Evolutionary conservation across 805 yeast genomes (phyloP).

Genomic region (Clavispora vitiphila): DNA sequence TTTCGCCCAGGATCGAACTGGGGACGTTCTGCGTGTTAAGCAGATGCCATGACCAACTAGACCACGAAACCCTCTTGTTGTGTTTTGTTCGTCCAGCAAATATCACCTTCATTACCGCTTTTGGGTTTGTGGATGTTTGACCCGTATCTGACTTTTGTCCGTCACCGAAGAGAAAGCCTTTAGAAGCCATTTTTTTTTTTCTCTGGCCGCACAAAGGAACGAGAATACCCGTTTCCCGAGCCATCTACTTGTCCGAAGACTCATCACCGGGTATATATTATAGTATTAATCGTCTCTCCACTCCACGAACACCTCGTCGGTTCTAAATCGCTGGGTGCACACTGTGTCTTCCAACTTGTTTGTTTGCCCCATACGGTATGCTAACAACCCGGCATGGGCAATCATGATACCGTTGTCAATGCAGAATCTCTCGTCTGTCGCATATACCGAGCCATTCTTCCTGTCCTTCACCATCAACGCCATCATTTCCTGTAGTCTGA

Average conservation of each 20-base stretch:
- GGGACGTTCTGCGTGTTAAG: conserved; percentile 99
- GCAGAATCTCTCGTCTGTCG: conserved; percentile 95
- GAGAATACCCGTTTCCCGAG: conserved; percentile 5
- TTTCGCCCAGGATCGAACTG: conserved; percentile 99
- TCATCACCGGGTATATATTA: neutral
- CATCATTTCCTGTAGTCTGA: conserved; percentile 93
- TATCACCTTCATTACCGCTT: neutral
- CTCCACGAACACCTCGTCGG: conserved; percentile 85
- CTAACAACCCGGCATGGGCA: conserved; percentile 93
- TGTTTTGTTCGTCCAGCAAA: neutral
- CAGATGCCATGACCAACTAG: conserved; percentile 99
- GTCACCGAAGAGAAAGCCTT: conserved; percentile 5
- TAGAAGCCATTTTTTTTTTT: conserved; percentile 4
- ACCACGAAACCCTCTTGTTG: conserved; percentile 53
- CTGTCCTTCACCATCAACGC: conserved; percentile 87
- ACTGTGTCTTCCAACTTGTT: conserved; percentile 62
- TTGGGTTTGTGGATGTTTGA: conserved; percentile 4
- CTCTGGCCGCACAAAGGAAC: conserved; percentile 13
- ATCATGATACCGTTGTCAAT: conserved; percentile 98
- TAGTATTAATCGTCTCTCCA: conserved; percentile 65
- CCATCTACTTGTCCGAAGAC: conserved; percentile 6
- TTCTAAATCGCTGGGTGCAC: conserved; percentile 89
- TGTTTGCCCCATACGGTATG: conserved; percentile 75
- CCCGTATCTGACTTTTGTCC: conserved; percentile 16
- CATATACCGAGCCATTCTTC: conserved; percentile 74